Evolutionary conservation across 257 asterid species (phyloP).

Genomic region (Solanum lycopersicoides): DNA sequence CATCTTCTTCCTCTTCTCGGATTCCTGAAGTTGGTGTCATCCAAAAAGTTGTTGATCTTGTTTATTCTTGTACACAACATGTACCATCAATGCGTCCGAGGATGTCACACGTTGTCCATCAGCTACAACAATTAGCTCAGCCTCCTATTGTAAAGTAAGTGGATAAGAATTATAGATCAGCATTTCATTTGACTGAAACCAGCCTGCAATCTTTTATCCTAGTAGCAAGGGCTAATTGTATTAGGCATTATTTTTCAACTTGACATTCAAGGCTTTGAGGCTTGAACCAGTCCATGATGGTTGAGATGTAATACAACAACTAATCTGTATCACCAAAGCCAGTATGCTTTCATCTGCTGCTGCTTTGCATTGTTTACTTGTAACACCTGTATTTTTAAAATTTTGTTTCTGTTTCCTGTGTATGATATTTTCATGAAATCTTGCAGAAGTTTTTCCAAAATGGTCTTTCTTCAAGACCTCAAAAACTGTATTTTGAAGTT

Average conservation of each 20-base stretch:
- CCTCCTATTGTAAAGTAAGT: slow-evolving; percentile 41
- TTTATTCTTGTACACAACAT: slow-evolving; percentile 93
- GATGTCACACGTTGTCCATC: slow-evolving; percentile 97
- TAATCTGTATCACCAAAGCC: not conserved
- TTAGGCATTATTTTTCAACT: not conserved
- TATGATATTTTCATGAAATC: no score
- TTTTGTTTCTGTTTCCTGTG: not conserved
- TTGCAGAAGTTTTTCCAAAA: no score
- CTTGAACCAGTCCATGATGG: not conserved
- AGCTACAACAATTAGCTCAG: slow-evolving; percentile 80
- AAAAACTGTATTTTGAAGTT: not conserved
- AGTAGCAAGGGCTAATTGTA: not conserved
- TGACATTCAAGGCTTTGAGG: not conserved
- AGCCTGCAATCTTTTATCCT: not conserved
- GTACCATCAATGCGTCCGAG: slow-evolving; percentile 98
- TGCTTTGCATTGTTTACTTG: not conserved
- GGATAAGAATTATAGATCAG: not conserved
- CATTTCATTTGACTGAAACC: not conserved
- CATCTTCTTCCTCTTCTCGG: slow-evolving; percentile 57
- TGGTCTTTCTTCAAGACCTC: no score
- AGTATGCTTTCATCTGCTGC: not conserved
- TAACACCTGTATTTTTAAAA: not conserved
- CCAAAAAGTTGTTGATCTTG: slow-evolving; percentile 94
- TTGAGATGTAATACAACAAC: not conserved
- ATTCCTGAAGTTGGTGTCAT: slow-evolving; percentile 72